Evolutionary conservation across 805 yeast species (phyloP), one percentile per base, ranked within the genome.

Genomic region (Candida andamanensis): DNA sequence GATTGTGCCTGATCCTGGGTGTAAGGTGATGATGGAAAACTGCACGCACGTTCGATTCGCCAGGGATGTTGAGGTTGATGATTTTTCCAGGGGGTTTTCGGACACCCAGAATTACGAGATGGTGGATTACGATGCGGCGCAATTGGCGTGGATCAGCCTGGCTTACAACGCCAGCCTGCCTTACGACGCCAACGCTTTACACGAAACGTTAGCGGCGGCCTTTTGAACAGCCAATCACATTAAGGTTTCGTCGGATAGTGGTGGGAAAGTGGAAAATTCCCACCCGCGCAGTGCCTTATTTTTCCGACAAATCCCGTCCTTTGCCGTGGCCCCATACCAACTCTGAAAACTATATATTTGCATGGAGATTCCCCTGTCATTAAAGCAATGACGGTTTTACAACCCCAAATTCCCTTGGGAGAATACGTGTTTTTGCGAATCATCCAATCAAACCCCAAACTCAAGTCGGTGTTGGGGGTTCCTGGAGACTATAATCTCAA

Each of bases 401-500:
- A 32, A 6, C 40, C 41, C n/a, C 19, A 20, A n/a, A 52, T 71
- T 19, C 76, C 83, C 1, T 60, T 81, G 28, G 85, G 86, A 3
- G 84, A 78, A 42, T 81, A 76, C 45, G 47, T 82, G 7, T 79
- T 80, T 50, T 64, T 67, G 32, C 63, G 89, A 47, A 54, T 82
- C 21, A 42, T 58, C 6, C 72, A 72, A 29, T 57, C 74, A 17
- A 79, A 74, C 26, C 73, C 81, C 3, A 63, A 67, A 26, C 37
- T 58, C 24, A 49, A 37, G 26, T 71, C 85, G 1, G 58, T 80
- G 9, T 82, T 82, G 56, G 89, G 89, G 30, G 85, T 82, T 15
- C 89, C 90, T 1, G 92, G 90, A 19, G 89, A 82, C 47, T 82
- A 78, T 60, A 80, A 81, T 52, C 56, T 81, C 41, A 67, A 71